These are phyloP conservation scores for Vitis hybrid DNA, from an alignment of 177 flowering plant species.

Conservation along the genomic window DNA sequence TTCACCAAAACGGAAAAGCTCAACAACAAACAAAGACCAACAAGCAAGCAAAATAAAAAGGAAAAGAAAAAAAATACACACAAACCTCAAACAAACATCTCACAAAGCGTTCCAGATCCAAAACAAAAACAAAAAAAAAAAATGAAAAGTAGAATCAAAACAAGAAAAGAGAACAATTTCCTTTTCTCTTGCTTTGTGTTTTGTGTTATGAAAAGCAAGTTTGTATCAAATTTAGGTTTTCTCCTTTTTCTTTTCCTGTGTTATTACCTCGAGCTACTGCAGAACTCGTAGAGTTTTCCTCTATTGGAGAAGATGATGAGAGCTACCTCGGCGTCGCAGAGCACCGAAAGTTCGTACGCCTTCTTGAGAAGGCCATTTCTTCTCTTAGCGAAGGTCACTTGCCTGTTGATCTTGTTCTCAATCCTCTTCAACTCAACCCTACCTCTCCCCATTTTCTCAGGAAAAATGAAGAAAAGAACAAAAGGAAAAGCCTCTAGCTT, in stretches of 20 bases:
- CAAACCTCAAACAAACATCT: no score
- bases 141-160: neutral
- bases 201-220: neutral
- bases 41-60: constrained; percentile 2
- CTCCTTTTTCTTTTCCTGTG: constrained; percentile 14
- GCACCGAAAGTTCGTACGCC: constrained; percentile 79
- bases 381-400: constrained; percentile 72
- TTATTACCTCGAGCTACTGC: constrained; percentile 68
- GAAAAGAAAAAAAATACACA: neutral
- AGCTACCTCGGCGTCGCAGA: constrained; percentile 75
- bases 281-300: constrained; percentile 74
- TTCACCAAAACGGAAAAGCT: constrained; percentile 50
- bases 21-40: constrained; percentile 4
- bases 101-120: neutral
- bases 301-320: constrained; percentile 81
- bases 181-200: neutral
- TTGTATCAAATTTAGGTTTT: no score
- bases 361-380: constrained; percentile 77
- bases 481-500: neutral
- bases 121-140: neutral
- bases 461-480: no score
- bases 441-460: constrained; percentile 60
- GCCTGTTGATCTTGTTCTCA: constrained; percentile 81
- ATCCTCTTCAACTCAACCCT: constrained; percentile 79
- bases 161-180: neutral